Evolutionary conservation across 2,329 filamentous ascomycete species (phyloP), one percentile per base, ranked within the genome.

Genomic region (Diaporthe citri): DNA sequence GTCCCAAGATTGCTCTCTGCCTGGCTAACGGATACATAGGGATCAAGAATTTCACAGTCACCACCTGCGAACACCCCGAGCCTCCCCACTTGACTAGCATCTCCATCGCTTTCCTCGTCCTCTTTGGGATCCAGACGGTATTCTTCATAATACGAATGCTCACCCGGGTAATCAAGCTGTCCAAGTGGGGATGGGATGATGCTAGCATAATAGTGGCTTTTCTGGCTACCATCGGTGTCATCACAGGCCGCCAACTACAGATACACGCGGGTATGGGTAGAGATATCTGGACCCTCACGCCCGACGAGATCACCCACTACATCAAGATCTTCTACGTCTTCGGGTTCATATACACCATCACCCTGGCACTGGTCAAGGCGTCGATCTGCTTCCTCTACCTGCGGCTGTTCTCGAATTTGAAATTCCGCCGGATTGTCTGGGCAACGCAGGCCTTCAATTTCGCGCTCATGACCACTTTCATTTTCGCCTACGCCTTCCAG

Each of bases 71-170:
- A 5, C 36, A 31, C 17, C 64, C 43, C 9, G 31, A 39, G 3
- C 4, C 56, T 17, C n/a, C 57, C 4, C 36, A 31, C 17, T 4
- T 74, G 22, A 41, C 22, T 17, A 60, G 64, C 64, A 41, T 69
- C 4, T 55, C 34, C 1, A 55, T 55, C 17, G 64, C 64, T 13
- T 69, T 55, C n/a, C 36, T 57, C 4, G 46, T 75, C 77, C 77
- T 84, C 31, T 82, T 78, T 72, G 79, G 81, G 13, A 78, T 85
- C 31, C 81, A 83, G 8, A 82, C 79, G 43, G 78, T 83, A 60
- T 83, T 85, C 67, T 79, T 87, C 36, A 70, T 81, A 6, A 75
- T 84, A 17, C 85, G 87, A n/a, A 80, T 86, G 17, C 75, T 77
- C 3, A 81, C 80, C 62, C 81, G 79, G 57, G 77, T 84, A n/a